Percentiles rank a stretch among this genome's conserved stretches.
phyloP scores from a whole-genome alignment of 371 early-diverging fungal genomes.

The Entomophthora muscae region DNA sequence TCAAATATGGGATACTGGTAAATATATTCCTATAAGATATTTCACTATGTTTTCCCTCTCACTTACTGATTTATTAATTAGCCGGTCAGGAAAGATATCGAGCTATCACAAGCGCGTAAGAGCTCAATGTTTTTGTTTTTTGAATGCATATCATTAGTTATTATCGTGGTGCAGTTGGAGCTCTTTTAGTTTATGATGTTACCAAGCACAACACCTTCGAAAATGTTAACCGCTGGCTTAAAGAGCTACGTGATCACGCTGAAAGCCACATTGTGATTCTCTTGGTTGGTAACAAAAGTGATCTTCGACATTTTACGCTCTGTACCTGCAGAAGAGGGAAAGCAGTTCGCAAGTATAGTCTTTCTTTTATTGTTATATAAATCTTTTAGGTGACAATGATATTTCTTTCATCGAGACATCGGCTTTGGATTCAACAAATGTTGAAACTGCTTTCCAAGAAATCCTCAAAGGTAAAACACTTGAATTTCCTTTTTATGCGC shows the following conservation, averaged over 20 bases:
- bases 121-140: neutral
- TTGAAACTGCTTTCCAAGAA: conserved; percentile 44
- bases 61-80: too few relatives aligned
- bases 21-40: conserved; percentile 9
- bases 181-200: conserved; percentile 97
- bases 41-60: neutral
- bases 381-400: conserved; percentile 25
- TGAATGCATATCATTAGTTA: conserved; percentile 35
- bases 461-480: conserved; percentile 38
- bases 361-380: neutral
- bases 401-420: conserved; percentile 55
- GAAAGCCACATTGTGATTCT: conserved; percentile 95
- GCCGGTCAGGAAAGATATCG: conserved; percentile 86
- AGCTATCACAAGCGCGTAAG: conserved; percentile 78
- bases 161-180: conserved; percentile 99
- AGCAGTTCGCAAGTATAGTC: conserved; percentile 77
- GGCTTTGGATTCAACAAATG: conserved; percentile 47
- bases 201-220: conserved; percentile 90
- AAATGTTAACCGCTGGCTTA: conserved; percentile 93
- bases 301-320: conserved; percentile 90
- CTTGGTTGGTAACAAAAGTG: conserved; percentile 99
- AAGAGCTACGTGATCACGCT: conserved; percentile 95
- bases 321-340: conserved; percentile 92
- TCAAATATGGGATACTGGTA: conserved; percentile 99
- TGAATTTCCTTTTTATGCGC: too few relatives aligned